A percentile compares a stretch with the other conserved stretches of the same genome.
phyloP scores from a whole-genome alignment of 2,329 filamentous ascomycete genomes.

The Cladorrhinum sp. region DNA sequence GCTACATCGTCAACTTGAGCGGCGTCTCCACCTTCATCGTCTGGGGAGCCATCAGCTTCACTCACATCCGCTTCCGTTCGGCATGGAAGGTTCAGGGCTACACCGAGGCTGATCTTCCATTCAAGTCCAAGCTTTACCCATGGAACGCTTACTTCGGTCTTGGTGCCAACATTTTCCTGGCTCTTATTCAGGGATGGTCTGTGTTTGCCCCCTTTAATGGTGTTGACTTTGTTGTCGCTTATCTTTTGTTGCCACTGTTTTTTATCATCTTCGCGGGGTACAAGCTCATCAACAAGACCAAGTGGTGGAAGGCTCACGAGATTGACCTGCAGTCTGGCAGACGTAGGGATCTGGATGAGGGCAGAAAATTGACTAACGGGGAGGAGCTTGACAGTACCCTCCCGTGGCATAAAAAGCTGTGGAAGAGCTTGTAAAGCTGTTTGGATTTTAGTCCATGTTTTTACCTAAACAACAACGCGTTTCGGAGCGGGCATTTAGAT shows the following conservation, averaged over 20 bases:
- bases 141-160: slow-evolving; percentile 60
- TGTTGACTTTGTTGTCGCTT: slow-evolving; percentile 61
- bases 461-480: background rate
- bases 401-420: slow-evolving; percentile 44
- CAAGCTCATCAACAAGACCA: slow-evolving; percentile 55
- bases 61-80: slow-evolving; percentile 67
- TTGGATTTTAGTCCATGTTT: background rate
- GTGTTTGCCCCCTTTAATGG: slow-evolving; percentile 56
- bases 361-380: slow-evolving; percentile 29
- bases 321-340: slow-evolving; percentile 57
- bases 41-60: slow-evolving; percentile 68
- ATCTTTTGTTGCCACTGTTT: slow-evolving; percentile 60
- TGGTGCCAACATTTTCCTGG: slow-evolving; percentile 55
- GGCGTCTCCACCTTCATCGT: slow-evolving; percentile 71
- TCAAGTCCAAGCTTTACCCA: slow-evolving; percentile 53
- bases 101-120: slow-evolving; percentile 52
- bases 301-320: slow-evolving; percentile 47
- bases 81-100: slow-evolving; percentile 61
- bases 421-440: slow-evolving; percentile 18
- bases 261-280: slow-evolving; percentile 54
- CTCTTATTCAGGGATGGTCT: slow-evolving; percentile 61
- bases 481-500: background rate
- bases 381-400: slow-evolving; percentile 21
- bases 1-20: slow-evolving; percentile 67
- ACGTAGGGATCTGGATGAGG: slow-evolving; percentile 52